phyloP scores from a whole-genome alignment of 306 rosid genomes.

The Pterocarpus macrocarpus region DNA sequence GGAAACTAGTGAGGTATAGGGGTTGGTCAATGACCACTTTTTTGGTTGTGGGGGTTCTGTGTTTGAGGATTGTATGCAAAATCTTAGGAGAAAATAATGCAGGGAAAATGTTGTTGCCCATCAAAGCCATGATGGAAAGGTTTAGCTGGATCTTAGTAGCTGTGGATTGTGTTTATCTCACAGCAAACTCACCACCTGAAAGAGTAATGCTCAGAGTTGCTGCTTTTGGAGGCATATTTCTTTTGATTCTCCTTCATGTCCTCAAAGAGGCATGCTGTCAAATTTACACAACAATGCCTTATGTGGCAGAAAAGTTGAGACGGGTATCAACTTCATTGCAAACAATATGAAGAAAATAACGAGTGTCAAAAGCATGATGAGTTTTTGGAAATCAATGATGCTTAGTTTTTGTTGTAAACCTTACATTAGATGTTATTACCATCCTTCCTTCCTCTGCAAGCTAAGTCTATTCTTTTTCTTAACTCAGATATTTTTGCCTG shows the following conservation, averaged over 20 bases:
- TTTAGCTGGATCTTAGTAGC: slow-evolving; percentile 66
- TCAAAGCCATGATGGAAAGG: slow-evolving; percentile 58
- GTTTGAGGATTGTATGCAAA: slow-evolving; percentile 70
- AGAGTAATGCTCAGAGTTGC: slow-evolving; percentile 56
- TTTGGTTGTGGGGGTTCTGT: slow-evolving; percentile 69
- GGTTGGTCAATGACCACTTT: slow-evolving; percentile 90
- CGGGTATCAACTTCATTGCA: slow-evolving; percentile 42
- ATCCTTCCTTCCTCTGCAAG: neutral
- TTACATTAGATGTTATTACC: neutral
- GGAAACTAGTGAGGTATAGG: slow-evolving; percentile 65
- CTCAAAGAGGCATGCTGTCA: slow-evolving; percentile 50
- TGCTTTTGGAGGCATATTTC: slow-evolving; percentile 63
- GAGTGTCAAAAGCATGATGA: neutral
- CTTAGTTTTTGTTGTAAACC: neutral
- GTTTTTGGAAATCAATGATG: slow-evolving; percentile 11
- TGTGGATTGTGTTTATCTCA: slow-evolving; percentile 68
- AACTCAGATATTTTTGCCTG: neutral
- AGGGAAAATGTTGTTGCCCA: slow-evolving; percentile 44
- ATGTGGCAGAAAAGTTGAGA: slow-evolving; percentile 37
- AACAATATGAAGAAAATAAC: slow-evolving; percentile 33
- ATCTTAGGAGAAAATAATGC: slow-evolving; percentile 45
- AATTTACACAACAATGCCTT: slow-evolving; percentile 33
- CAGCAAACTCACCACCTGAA: slow-evolving; percentile 61
- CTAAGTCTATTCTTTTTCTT: neutral
- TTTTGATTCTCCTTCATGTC: slow-evolving; percentile 53